Base-by-base conservation (phyloP, 768 basidiomycete species). In the Leccinum boreale region DNA sequence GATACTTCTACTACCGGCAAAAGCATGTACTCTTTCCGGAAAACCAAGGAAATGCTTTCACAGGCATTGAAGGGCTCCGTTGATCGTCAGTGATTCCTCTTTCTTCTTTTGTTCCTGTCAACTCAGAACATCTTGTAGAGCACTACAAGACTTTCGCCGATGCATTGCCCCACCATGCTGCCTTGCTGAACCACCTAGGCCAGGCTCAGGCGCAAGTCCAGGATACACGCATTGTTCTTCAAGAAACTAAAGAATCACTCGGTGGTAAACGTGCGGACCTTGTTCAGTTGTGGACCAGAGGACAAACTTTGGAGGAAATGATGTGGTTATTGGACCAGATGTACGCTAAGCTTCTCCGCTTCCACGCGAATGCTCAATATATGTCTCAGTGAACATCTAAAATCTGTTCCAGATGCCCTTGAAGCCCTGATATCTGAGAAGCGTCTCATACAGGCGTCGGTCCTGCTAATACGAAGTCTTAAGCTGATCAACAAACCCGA, bases 351-450 rank as follows among this genome's bases (percentile, higher is more conserved):
- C 62, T 62, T 60, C 53, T 52, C 19, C 26, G 24, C 26, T 47
- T 11, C 35, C 17, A 33, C 39, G n/a, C 52, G 50, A 48, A 59
- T 65, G 58, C 67, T 66, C 61, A 63, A 45, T 42, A 47, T 46
- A 57, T 11, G 42, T 52, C 36, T 33, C 45, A 98, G 95, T 47
- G 97, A 99, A 69, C 81, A 89, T 65, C 76, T 99, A 42, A 94
- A 94, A 73, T 80, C 87, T 46, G 86, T 98, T 4, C 96, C 97
- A 7, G 97, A 98, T 65, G 80, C 86, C 19, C 78, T 99, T 21
- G 97, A 99, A 73, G 87, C 89, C 3, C 75, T 98, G n/a, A 92
- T 98, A 67, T 92, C 94, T 4, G 97, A 98, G 73, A 98, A 98
- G 70, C 85, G 91, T 12, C 82, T 98, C 46, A 77, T 98, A 35